These are phyloP conservation scores for Auricularia sp. DNA, from an alignment of 768 basidiomycete species.

Conservation along the genomic window DNA sequence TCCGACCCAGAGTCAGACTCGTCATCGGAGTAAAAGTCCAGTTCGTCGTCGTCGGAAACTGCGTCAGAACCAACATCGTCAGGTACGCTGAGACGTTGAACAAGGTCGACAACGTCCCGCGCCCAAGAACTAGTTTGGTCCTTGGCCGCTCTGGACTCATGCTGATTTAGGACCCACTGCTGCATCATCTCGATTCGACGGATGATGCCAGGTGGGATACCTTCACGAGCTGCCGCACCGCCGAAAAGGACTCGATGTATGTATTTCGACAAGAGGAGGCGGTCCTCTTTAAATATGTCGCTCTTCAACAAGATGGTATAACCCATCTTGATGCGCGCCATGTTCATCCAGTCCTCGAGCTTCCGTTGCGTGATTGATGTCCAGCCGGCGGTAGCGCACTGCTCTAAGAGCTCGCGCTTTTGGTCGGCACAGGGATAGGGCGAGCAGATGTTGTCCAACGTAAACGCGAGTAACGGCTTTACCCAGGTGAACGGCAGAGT, in stretches of 20 bases:
- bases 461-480: too few relatives aligned
- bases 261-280: background rate
- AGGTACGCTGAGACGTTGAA: background rate
- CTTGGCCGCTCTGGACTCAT: background rate
- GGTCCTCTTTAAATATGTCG: too few relatives aligned
- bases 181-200: background rate
- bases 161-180: background rate
- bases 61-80: too few relatives aligned
- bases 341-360: too few relatives aligned
- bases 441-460: too few relatives aligned
- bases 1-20: background rate
- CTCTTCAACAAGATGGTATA: too few relatives aligned
- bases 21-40: background rate
- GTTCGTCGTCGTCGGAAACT: background rate
- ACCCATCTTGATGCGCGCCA: too few relatives aligned
- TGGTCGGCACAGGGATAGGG: too few relatives aligned
- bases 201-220: background rate
- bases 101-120: background rate
- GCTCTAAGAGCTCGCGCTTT: too few relatives aligned
- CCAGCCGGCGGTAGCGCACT: too few relatives aligned
- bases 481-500: too few relatives aligned
- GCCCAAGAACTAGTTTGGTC: background rate
- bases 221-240: background rate
- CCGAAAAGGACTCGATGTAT: background rate
- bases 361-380: too few relatives aligned